Conservation (phyloP, 2,329 filamentous ascomycete species). For the Colletotrichum simmondsii region DNA sequence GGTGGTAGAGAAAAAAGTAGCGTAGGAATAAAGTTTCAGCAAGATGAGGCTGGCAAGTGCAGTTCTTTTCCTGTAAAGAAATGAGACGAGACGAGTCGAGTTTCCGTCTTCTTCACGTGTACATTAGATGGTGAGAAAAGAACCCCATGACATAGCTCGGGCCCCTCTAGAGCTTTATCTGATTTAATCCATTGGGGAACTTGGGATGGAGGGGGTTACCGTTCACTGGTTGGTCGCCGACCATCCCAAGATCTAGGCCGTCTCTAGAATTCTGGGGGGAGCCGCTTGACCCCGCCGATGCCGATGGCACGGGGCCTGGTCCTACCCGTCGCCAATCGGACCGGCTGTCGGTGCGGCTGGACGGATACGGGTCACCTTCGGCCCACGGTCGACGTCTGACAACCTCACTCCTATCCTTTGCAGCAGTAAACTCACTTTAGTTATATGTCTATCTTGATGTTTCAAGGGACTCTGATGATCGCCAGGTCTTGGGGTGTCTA, state of each 20-base stretch:
- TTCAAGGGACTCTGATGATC: no score
- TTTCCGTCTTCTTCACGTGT: background rate
- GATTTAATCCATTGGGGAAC: background rate
- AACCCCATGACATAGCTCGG: constrained; percentile 15
- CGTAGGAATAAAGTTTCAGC: background rate
- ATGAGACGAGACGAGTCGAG: background rate
- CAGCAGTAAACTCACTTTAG: background rate
- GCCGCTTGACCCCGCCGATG: constrained; percentile 8
- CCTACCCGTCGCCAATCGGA: background rate
- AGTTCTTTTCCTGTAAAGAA: no score
- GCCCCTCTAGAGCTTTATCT: constrained; percentile 6
- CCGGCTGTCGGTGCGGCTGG: background rate
- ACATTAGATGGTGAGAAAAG: background rate
- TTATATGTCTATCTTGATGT: background rate
- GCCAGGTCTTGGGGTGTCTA: no score
- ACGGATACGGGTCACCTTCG: background rate
- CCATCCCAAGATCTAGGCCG: constrained; percentile 9
- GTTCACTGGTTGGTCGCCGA: constrained; percentile 22
- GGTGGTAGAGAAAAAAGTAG: background rate
- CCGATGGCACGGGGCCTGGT: background rate
- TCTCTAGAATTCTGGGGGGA: background rate
- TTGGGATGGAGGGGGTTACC: background rate
- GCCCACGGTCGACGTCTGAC: background rate
- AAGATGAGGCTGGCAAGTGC: background rate
- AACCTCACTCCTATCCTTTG: background rate